Percentiles rank a stretch among this genome's conserved stretches.
These are phyloP conservation scores for Exophiala calicioides DNA, from an alignment of 2,329 filamentous ascomycete species.

Conservation along the genomic window DNA sequence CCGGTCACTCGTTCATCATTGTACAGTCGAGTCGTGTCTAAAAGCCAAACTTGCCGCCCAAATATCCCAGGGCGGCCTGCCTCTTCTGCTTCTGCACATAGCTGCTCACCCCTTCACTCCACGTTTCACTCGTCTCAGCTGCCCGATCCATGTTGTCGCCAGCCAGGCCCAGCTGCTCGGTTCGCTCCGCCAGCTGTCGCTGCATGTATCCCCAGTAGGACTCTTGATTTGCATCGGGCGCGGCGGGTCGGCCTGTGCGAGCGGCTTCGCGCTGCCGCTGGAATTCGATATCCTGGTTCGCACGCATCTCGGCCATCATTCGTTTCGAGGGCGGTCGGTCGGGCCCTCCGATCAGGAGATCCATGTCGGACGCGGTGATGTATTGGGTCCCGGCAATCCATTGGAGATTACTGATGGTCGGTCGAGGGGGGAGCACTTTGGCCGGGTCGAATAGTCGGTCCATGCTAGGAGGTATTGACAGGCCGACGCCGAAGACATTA, in stretches of 20 bases:
- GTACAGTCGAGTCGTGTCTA: no score
- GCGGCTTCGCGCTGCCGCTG: constrained; percentile 39
- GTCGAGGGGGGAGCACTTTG: constrained; percentile 71
- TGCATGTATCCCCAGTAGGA: constrained; percentile 76
- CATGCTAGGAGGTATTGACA: constrained; percentile 61
- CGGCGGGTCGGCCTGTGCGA: constrained; percentile 40
- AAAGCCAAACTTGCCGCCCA: constrained; percentile 48
- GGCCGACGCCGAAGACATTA: constrained; percentile 79
- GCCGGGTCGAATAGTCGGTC: constrained; percentile 80
- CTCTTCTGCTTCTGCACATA: constrained; percentile 85
- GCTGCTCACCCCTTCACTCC: constrained; percentile 85
- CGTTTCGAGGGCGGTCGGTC: constrained; percentile 85
- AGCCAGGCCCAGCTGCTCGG: constrained; percentile 80
- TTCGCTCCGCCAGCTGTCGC: constrained; percentile 83
- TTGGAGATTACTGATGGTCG: constrained; percentile 91
- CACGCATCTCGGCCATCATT: constrained; percentile 78
- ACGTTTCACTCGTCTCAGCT: constrained; percentile 76
- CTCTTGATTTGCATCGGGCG: constrained; percentile 52
- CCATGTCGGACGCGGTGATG: constrained; percentile 81
- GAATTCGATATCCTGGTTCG: constrained; percentile 62
- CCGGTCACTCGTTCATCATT: no score
- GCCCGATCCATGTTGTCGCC: constrained; percentile 82
- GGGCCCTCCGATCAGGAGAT: constrained; percentile 84
- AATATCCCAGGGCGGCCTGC: constrained; percentile 70
- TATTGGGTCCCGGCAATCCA: constrained; percentile 97